Conservation (phyloP, 2,329 filamentous ascomycete genomes). For the Periglandula ipomoeae region DNA sequence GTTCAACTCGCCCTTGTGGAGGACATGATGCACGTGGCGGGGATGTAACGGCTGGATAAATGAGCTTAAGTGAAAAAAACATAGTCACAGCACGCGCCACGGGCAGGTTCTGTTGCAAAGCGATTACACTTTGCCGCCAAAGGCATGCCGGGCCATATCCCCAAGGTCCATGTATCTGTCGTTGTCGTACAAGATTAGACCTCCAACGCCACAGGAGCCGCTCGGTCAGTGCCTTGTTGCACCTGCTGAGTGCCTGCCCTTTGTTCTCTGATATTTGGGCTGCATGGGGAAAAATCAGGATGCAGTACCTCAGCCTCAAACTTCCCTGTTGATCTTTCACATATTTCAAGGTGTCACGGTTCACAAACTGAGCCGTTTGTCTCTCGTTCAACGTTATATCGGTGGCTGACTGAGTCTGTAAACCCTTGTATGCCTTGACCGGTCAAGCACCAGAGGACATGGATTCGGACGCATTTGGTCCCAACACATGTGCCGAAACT, state of each 20-base stretch:
- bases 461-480: not conserved
- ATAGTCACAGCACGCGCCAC: no score
- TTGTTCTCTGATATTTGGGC: not conserved
- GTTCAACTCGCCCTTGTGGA: not conserved
- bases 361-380: not conserved
- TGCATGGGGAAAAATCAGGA: not conserved
- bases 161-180: not conserved
- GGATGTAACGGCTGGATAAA: not conserved
- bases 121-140: no score
- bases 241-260: not conserved
- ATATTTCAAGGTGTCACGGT: not conserved
- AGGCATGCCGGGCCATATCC: no score
- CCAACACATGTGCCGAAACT: not conserved
- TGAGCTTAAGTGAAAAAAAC: no score
- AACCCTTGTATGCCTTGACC: not conserved
- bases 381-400: not conserved
- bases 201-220: not conserved
- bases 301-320: not conserved
- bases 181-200: not conserved
- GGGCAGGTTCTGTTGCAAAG: no score
- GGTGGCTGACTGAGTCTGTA: not conserved
- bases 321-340: no score
- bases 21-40: slow-evolving; percentile 2
- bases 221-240: not conserved
- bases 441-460: not conserved